Evolutionary conservation across 2,329 filamentous ascomycete species (phyloP), one percentile per base, ranked within the genome.

Genomic region (Laburnicola sp.): DNA sequence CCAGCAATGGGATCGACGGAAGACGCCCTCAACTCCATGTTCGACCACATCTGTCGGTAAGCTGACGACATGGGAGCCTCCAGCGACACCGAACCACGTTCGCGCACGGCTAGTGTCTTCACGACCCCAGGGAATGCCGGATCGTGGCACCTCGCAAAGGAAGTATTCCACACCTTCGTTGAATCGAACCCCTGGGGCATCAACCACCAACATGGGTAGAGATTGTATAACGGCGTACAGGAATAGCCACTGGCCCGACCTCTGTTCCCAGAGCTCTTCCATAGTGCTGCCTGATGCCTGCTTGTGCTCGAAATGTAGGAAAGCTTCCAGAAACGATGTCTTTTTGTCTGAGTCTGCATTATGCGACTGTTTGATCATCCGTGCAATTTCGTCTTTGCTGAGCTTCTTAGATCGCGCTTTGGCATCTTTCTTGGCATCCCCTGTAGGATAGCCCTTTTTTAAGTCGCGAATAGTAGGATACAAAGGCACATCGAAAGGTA

Each of bases 401-500:
- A 97, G 76, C 64, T 85, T 88, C 75, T 84, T 85, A 16, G 81
- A 82, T 53, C 86, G 82, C 48, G 89, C 82, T 67, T 89, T 91
- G 30, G 80, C 76, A 67, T 93, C 88, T 62, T 91, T 88, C 74
- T 91, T 93, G 1, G 82, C 70, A 21, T 89, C 82, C 28, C 90
- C 78, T 1, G 80, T 80, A 54, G 81, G 74, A 66, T 84, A 88
- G 37, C 85, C 87, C 35, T 83, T 80, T 49, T 86, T 80, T 16
- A 91, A 80, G 1, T 83, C 78, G 28, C 81, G 79, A 62, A 95
- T 81, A 1, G 81, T 82, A 0, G 93, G 93, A 23, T 95, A 74
- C 58, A 86, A 82, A 2, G 94, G 93, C 3, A 90, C 79, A 68
- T 97, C 93, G 65, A 93, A 97, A 0, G 94, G 93, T 48, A 97